phyloP scores from a whole-genome alignment of 2,329 filamentous ascomycete genomes.

The Aspergillus neoniger region DNA sequence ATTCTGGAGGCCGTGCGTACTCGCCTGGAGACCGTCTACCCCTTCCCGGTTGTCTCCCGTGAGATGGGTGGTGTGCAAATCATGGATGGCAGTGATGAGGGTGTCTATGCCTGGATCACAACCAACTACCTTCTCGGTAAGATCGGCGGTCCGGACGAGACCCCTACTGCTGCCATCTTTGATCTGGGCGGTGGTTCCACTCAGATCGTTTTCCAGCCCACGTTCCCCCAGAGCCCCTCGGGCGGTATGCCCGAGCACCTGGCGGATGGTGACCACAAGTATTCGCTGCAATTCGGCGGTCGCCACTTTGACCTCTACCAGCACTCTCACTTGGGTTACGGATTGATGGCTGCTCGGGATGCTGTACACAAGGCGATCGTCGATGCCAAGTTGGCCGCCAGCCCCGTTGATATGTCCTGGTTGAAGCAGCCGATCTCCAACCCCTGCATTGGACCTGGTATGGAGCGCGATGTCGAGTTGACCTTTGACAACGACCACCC shows the following conservation, averaged over 20 bases:
- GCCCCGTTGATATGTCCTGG: constrained; percentile 66
- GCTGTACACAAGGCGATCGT: constrained; percentile 77
- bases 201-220: constrained; percentile 97
- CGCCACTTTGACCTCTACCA: constrained; percentile 93
- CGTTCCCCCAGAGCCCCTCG: constrained; percentile 70
- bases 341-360: constrained; percentile 91
- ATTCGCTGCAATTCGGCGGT: constrained; percentile 85
- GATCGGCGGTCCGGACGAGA: constrained; percentile 89
- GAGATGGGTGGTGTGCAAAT: constrained; percentile 88
- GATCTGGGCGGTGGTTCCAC: constrained; percentile 96
- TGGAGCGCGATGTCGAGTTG: constrained; percentile 72
- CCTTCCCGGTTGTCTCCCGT: constrained; percentile 87
- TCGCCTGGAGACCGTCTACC: constrained; percentile 84
- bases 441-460: constrained; percentile 83
- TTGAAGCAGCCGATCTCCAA: constrained; percentile 71
- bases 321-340: constrained; percentile 96
- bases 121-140: constrained; percentile 98
- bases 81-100: constrained; percentile 97
- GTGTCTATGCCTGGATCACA: constrained; percentile 98
- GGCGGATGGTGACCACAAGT: constrained; percentile 92
- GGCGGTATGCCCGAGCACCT: constrained; percentile 86
- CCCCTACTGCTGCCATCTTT: constrained; percentile 88
- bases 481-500: constrained; percentile 66
- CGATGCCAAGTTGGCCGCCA: constrained; percentile 66
- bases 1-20: constrained; percentile 83